phyloP scores from a whole-genome alignment of 768 basidiomycete genomes.

The Trametes maxima region DNA sequence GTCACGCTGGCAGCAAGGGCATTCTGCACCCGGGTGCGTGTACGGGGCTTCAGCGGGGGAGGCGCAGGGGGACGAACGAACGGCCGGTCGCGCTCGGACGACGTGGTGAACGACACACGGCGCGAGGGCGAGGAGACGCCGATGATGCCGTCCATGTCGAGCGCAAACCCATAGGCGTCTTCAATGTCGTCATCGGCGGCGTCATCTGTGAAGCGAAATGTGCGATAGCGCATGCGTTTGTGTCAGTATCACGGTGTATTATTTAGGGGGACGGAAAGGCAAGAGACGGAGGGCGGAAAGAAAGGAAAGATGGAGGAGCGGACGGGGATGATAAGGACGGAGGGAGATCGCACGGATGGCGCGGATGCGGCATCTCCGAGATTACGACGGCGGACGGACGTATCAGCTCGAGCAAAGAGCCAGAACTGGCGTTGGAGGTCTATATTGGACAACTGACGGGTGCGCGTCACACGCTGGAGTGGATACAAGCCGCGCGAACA shows the following conservation, averaged over 20 bases:
- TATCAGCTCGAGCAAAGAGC: neutral
- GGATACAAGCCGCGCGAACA: constrained; percentile 4
- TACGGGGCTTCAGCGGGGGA: neutral
- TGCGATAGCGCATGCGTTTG: constrained; percentile 14
- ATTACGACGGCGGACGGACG: neutral
- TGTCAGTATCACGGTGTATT: neutral
- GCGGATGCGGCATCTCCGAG: constrained; percentile 10
- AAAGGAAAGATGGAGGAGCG: neutral
- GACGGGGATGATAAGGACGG: constrained; percentile 2
- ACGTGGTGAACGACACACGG: constrained; percentile 26
- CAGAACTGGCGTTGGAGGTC: neutral
- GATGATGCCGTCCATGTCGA: constrained; percentile 16
- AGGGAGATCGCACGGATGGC: neutral
- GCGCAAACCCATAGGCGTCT: constrained; percentile 11
- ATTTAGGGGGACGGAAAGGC: neutral
- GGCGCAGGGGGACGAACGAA: constrained; percentile 18
- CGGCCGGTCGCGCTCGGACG: constrained; percentile 26
- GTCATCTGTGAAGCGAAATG: constrained; percentile 17
- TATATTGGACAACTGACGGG: neutral
- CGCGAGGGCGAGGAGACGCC: constrained; percentile 16
- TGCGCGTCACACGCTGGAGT: constrained; percentile 4
- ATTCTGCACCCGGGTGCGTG: neutral
- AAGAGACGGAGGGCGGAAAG: neutral
- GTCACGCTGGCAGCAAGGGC: neutral
- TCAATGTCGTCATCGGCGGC: constrained; percentile 17